A percentile compares a stretch with the other conserved stretches of the same genome.
phyloP scores from a whole-genome alignment of 768 basidiomycete genomes.

The Mrakia hoshinonis region DNA sequence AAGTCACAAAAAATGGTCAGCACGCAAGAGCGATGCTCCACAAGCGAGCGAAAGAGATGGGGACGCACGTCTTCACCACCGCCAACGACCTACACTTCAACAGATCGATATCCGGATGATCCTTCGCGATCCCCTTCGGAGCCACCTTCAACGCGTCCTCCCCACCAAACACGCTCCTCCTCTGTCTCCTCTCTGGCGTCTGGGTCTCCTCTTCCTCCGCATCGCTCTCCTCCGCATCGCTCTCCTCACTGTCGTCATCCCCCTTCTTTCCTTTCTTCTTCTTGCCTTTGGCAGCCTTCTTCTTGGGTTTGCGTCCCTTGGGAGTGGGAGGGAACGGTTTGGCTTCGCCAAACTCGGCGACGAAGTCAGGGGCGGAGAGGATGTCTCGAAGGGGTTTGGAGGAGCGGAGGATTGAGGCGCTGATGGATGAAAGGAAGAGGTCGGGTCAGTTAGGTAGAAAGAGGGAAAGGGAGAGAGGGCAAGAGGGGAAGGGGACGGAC shows the following conservation, averaged over 20 bases:
- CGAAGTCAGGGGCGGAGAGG: constrained; percentile 64
- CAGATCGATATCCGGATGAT: constrained; percentile 73
- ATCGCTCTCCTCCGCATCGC: constrained; percentile 14
- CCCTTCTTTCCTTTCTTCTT: constrained; percentile 11
- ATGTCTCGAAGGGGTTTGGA: constrained; percentile 49
- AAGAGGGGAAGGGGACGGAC: not conserved
- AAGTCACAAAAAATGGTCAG: not conserved
- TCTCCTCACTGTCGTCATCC: not conserved
- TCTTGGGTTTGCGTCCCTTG: constrained; percentile 19
- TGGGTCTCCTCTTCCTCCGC: constrained; percentile 3
- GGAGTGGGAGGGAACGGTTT: constrained; percentile 4
- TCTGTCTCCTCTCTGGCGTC: constrained; percentile 47
- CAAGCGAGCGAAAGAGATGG: not conserved
- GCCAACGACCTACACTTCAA: constrained; percentile 72
- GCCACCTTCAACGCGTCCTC: constrained; percentile 49
- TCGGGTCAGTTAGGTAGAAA: not conserved
- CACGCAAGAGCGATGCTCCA: not conserved
- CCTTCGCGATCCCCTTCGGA: constrained; percentile 26
- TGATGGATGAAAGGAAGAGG: not conserved
- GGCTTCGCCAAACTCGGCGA: constrained; percentile 36
- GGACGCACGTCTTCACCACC: constrained; percentile 54
- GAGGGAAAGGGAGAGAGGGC: not conserved
- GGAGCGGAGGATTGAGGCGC: not conserved
- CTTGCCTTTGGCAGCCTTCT: constrained; percentile 42
- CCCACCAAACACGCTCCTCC: constrained; percentile 71